Evolutionary conservation across 306 rosid species (phyloP).

Genomic region (Trifolium fragiferum): DNA sequence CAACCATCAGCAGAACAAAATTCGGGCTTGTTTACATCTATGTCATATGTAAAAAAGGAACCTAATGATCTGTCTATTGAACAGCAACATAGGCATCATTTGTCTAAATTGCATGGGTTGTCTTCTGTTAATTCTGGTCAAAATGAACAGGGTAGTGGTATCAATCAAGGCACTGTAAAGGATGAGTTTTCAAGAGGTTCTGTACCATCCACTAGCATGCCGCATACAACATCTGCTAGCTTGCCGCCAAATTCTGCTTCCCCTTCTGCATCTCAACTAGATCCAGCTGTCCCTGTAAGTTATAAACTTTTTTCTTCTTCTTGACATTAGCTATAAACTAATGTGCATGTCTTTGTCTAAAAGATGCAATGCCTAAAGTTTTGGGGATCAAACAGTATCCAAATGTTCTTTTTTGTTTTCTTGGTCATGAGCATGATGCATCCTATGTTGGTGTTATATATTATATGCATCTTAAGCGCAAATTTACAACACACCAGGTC

Average conservation of each 20-base stretch:
- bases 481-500: no score
- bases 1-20: constrained; percentile 66
- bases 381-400: constrained; percentile 20
- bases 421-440: no score
- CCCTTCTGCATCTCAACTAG: constrained; percentile 58
- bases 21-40: constrained; percentile 55
- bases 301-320: neutral
- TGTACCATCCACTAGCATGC: constrained; percentile 55
- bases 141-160: constrained; percentile 59
- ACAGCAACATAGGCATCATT: constrained; percentile 66
- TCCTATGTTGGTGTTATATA: no score
- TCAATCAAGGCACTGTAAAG: constrained; percentile 56
- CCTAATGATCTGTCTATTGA: constrained; percentile 65
- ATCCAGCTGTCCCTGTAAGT: constrained; percentile 55
- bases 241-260: constrained; percentile 59
- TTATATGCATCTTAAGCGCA: no score
- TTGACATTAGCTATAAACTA: neutral
- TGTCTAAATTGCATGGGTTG: constrained; percentile 62
- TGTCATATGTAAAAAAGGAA: constrained; percentile 68
- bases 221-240: constrained; percentile 56
- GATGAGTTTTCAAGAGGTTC: constrained; percentile 77
- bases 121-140: constrained; percentile 65
- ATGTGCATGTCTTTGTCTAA: constrained; percentile 17
- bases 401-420: neutral
- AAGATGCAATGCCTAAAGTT: constrained; percentile 10